phyloP scores from a whole-genome alignment of 2,329 filamentous ascomycete species.

The Colletotrichum horii region DNA sequence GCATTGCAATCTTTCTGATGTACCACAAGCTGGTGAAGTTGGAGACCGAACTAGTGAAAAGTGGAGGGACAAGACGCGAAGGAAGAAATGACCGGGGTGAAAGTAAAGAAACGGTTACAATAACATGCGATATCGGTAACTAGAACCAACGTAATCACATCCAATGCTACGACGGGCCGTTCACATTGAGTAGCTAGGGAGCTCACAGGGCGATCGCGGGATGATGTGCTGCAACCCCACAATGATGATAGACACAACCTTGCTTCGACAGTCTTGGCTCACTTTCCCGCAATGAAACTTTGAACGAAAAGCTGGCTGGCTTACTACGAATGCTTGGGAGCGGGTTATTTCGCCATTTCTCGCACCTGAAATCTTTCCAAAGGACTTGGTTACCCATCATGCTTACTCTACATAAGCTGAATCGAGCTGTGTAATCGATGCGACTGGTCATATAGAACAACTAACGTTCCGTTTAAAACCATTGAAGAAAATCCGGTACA shows the following conservation, averaged over 20 bases:
- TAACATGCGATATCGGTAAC: not conserved
- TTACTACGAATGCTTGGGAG: not conserved
- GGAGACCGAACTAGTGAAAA: not conserved
- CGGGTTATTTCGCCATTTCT: not conserved
- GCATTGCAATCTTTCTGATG: not conserved
- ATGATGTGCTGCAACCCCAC: not conserved
- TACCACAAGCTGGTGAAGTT: not conserved
- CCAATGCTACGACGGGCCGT: not conserved
- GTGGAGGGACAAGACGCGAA: not conserved
- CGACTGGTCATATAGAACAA: too few relatives aligned
- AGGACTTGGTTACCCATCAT: too few relatives aligned
- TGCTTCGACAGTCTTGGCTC: not conserved
- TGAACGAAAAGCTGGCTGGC: not conserved
- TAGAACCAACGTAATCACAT: rapidly evolving
- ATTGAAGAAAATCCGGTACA: too few relatives aligned
- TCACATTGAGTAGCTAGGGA: not conserved
- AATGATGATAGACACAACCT: not conserved
- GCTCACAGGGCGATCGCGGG: not conserved
- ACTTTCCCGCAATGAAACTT: not conserved
- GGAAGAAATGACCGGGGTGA: not conserved
- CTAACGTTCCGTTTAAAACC: too few relatives aligned
- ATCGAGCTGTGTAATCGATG: too few relatives aligned
- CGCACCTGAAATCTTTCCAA: too few relatives aligned
- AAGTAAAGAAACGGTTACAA: too few relatives aligned
- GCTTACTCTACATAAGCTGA: too few relatives aligned